Conservation (phyloP, 2,329 filamentous ascomycete genomes). For the Fonsecaea erecta region DNA sequence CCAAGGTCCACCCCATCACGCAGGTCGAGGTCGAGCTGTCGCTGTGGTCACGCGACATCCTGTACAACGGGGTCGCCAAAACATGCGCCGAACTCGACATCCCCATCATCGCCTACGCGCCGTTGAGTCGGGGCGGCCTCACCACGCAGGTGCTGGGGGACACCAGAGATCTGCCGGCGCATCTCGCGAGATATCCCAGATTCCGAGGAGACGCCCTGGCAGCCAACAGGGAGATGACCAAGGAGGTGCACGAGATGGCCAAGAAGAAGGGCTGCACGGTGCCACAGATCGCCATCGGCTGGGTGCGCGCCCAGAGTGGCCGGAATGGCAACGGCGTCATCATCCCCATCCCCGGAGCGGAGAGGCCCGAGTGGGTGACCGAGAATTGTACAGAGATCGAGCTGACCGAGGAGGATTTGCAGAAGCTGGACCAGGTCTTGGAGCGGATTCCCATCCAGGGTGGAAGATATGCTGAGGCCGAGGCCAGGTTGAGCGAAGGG, state of each 20-base stretch:
- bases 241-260: constrained; percentile 56
- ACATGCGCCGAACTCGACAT: constrained; percentile 44
- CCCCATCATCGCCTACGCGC: constrained; percentile 50
- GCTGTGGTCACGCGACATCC: constrained; percentile 60
- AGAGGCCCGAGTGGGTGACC: constrained; percentile 43
- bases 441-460: constrained; percentile 48
- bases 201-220: constrained; percentile 53
- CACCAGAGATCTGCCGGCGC: constrained; percentile 44
- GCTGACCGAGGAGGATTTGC: constrained; percentile 44
- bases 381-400: constrained; percentile 48
- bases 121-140: constrained; percentile 52
- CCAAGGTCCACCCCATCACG: constrained; percentile 55
- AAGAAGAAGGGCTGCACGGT: constrained; percentile 59
- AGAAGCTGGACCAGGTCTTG: constrained; percentile 56
- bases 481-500: constrained; percentile 7
- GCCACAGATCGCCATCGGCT: constrained; percentile 65
- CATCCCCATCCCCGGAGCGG: constrained; percentile 51
- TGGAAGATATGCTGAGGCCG: constrained; percentile 8
- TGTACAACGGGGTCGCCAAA: constrained; percentile 52
- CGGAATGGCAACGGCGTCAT: constrained; percentile 33
- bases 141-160: constrained; percentile 48
- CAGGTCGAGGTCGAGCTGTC: constrained; percentile 59
- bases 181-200: constrained; percentile 37
- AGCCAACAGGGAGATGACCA: constrained; percentile 61
- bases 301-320: constrained; percentile 64